These are phyloP conservation scores for Chrysoporthe puriensis DNA, from an alignment of 2,329 filamentous ascomycete species.

Conservation along the genomic window DNA sequence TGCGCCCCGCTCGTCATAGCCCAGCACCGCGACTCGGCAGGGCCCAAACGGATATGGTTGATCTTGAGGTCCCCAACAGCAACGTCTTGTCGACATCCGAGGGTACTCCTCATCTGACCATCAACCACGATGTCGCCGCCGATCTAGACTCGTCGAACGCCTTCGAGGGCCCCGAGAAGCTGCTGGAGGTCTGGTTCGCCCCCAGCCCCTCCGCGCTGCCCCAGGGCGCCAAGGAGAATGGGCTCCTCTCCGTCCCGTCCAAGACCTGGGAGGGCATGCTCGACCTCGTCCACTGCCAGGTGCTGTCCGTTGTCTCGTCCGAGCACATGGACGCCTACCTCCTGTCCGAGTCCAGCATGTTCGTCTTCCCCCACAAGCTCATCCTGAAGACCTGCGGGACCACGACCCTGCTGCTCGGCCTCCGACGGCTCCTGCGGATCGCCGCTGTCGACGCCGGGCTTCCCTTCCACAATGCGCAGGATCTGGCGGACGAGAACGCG, in stretches of 20 bases:
- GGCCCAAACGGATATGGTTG: constrained; percentile 73
- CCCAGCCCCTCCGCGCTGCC: constrained; percentile 76
- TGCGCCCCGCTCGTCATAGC: constrained; percentile 30
- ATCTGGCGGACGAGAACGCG: constrained; percentile 68
- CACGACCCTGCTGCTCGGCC: constrained; percentile 86
- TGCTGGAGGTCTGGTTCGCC: constrained; percentile 98
- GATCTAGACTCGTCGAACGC: constrained; percentile 95
- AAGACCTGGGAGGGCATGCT: constrained; percentile 96
- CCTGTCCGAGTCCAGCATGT: constrained; percentile 99
- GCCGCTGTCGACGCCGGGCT: constrained; percentile 89
- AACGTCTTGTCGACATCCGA: constrained; percentile 82
- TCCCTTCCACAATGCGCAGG: constrained; percentile 72
- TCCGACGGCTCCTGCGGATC: constrained; percentile 90
- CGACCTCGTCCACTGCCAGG: constrained; percentile 97
- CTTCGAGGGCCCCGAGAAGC: constrained; percentile 97
- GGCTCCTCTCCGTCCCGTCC: constrained; percentile 81
- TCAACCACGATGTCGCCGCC: constrained; percentile 92
- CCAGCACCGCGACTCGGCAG: constrained; percentile 31
- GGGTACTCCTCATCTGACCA: constrained; percentile 87
- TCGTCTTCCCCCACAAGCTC: constrained; percentile 99
- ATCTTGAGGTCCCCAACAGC: constrained; percentile 76
- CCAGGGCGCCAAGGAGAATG: constrained; percentile 69
- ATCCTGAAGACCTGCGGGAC: constrained; percentile 98
- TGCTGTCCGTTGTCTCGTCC: constrained; percentile 90
- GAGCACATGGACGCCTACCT: constrained; percentile 96